phyloP scores from a whole-genome alignment of 1,284 basidiomycete genomes.

The Ustilago bromivora region DNA sequence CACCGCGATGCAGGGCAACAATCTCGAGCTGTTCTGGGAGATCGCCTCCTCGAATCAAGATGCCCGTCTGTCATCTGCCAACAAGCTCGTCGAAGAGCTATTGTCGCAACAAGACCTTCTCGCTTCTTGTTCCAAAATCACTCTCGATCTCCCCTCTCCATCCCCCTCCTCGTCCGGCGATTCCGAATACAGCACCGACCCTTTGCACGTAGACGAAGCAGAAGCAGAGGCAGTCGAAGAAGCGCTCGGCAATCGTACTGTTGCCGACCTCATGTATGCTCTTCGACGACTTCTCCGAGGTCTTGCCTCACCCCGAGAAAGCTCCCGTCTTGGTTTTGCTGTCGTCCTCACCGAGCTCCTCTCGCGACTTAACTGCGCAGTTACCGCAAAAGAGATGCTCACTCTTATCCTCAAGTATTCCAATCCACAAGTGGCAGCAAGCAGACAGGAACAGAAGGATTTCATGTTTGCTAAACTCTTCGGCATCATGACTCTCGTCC shows the following conservation, averaged over 20 bases:
- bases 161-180: conserved; percentile 61
- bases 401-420: conserved; percentile 61
- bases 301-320: conserved; percentile 89
- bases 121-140: conserved; percentile 47
- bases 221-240: conserved; percentile 70
- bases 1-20: conserved; percentile 77
- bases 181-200: conserved; percentile 56
- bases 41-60: conserved; percentile 85
- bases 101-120: conserved; percentile 42
- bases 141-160: conserved; percentile 32
- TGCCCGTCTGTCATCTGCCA: conserved; percentile 85
- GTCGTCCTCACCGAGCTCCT: conserved; percentile 95
- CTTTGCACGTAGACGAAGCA: conserved; percentile 26
- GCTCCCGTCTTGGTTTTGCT: conserved; percentile 91
- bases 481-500: conserved; percentile 76
- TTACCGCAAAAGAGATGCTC: conserved; percentile 74
- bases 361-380: conserved; percentile 78
- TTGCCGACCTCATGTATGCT: conserved; percentile 73
- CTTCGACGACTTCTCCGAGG: conserved; percentile 73
- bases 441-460: conserved; percentile 91
- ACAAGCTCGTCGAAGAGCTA: conserved; percentile 82
- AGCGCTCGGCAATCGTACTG: conserved; percentile 73
- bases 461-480: conserved; percentile 91
- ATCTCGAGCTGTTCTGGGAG: conserved; percentile 92
- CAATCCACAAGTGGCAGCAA: conserved; percentile 71